Evolutionary conservation across 2,329 filamentous ascomycete genomes (phyloP), one percentile per base, ranked within the genome.

Genomic region (Arthroderma uncinatum): DNA sequence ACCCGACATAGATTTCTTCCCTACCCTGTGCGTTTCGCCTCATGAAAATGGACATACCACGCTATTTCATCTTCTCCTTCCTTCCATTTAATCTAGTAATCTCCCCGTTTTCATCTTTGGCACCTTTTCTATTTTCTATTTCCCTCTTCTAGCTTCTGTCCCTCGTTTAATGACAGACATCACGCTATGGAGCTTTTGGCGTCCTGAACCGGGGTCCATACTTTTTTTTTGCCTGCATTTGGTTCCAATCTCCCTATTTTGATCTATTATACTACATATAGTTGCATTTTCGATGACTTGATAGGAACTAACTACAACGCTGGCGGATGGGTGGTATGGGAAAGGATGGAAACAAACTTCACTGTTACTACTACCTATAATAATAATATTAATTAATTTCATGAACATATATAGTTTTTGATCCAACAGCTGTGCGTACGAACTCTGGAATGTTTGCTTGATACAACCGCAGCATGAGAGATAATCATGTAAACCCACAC

Each of bases 101-200:
- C 39, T 30, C 12, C n/a, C 55, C 9, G 23, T 16, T 52, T 8
- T n/a, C n/a, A 6, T 8, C 16, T 28, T 50, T 25, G n/a, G 21
- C 25, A 23, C 30, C 47, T 59, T 56, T 52, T 59, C 42, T 53
- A n/a, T 53, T 62, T 54, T 57, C 55, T 52, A n/a, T 53, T 62
- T 54, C 56, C 55, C 44, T 59, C 28, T 57, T 56, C 56, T 37
- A 48, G 30, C 48, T 23, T 34, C 40, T 52, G 21, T 56, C 52
- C 47, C 37, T 63, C 36, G 39, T 58, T 44, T 57, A 36, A 47
- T 37, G 37, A 19, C 58, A 47, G 36, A 23, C 50, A 53, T 23
- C 36, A 23, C 39, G 21, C 23, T 28, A 37, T 53, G 50, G 33
- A 39, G 21, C 36, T 53, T 42, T 28, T 57, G 57, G 61, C 62